A percentile compares a stretch with the other conserved stretches of the same genome.
Conservation (phyloP, 2,329 filamentous ascomycete species). For the Colletotrichum aenigma region DNA sequence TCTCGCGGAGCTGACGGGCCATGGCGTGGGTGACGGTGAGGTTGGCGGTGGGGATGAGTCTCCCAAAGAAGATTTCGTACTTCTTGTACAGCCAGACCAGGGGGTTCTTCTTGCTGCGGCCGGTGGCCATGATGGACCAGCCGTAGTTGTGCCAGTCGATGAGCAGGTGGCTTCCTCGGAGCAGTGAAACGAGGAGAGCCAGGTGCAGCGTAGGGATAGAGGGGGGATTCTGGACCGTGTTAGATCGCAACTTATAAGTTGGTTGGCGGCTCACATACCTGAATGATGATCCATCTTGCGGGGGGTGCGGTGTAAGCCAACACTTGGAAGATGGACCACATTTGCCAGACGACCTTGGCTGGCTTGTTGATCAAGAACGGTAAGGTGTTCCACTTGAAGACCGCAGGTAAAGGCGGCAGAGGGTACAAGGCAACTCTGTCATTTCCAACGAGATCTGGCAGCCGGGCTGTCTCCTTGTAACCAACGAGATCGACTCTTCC, state of each 20-base stretch:
- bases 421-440: conserved; percentile 73
- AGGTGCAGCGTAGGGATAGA: conserved; percentile 89
- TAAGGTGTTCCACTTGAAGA: conserved; percentile 70
- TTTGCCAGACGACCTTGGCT: conserved; percentile 85
- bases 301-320: conserved; percentile 78
- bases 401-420: conserved; percentile 68
- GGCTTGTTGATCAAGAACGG: conserved; percentile 82
- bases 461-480: conserved; percentile 84
- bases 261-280: conserved; percentile 48
- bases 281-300: conserved; percentile 83
- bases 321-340: conserved; percentile 71
- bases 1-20: conserved; percentile 69
- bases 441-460: conserved; percentile 76
- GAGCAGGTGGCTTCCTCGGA: conserved; percentile 81
- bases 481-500: conserved; percentile 84
- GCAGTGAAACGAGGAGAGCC: conserved; percentile 71
- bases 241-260: not conserved
- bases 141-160: conserved; percentile 99
- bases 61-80: conserved; percentile 79
- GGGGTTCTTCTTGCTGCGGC: conserved; percentile 63
- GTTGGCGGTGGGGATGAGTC: conserved; percentile 71
- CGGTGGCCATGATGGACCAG: conserved; percentile 83
- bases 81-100: conserved; percentile 77
- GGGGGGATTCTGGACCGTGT: conserved; percentile 75
- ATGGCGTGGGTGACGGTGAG: conserved; percentile 92